These are phyloP conservation scores for Leptographium lundbergii DNA, from an alignment of 2,329 filamentous ascomycete genomes.

Conservation along the genomic window DNA sequence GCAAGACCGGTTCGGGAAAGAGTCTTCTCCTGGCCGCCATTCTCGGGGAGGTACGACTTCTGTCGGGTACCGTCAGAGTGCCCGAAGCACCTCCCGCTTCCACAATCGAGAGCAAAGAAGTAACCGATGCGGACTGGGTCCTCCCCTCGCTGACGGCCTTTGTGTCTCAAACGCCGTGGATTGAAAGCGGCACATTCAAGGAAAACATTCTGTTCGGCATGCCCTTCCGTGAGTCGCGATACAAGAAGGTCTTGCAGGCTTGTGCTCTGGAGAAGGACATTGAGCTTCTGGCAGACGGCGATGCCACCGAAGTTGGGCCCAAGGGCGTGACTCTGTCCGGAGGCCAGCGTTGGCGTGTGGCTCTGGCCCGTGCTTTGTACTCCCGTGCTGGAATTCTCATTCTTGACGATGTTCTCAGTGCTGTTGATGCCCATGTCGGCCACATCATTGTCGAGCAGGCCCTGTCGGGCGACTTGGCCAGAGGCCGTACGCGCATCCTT, in stretches of 20 bases:
- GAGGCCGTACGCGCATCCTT: constrained; percentile 46
- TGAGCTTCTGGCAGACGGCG: constrained; percentile 27
- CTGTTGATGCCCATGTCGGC: constrained; percentile 30
- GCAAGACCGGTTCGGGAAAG: constrained; percentile 27
- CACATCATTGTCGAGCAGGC: constrained; percentile 37
- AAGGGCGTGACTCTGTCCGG: constrained; percentile 31
- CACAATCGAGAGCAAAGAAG: constrained; percentile 12
- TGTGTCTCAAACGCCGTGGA: constrained; percentile 34
- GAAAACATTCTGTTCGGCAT: constrained; percentile 34
- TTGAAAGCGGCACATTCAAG: constrained; percentile 30
- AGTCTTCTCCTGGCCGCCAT: constrained; percentile 26
- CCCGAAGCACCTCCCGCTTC: constrained; percentile 15
- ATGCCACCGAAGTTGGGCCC: constrained; percentile 29
- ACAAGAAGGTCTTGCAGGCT: constrained; percentile 32
- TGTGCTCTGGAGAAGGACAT: constrained; percentile 31
- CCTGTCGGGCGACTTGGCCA: constrained; percentile 35
- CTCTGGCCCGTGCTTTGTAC: constrained; percentile 32
- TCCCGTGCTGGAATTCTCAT: constrained; percentile 30
- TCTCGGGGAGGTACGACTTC: constrained; percentile 25
- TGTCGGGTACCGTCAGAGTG: constrained; percentile 19
- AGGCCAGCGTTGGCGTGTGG: constrained; percentile 32
- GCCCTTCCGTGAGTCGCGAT: constrained; percentile 25
- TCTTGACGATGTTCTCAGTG: constrained; percentile 38
- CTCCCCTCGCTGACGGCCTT: constrained; percentile 27
- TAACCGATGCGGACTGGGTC: constrained; percentile 19